These are phyloP conservation scores for Aquilaria agallochum DNA, from an alignment of 441 rosid species.

Conservation along the genomic window DNA sequence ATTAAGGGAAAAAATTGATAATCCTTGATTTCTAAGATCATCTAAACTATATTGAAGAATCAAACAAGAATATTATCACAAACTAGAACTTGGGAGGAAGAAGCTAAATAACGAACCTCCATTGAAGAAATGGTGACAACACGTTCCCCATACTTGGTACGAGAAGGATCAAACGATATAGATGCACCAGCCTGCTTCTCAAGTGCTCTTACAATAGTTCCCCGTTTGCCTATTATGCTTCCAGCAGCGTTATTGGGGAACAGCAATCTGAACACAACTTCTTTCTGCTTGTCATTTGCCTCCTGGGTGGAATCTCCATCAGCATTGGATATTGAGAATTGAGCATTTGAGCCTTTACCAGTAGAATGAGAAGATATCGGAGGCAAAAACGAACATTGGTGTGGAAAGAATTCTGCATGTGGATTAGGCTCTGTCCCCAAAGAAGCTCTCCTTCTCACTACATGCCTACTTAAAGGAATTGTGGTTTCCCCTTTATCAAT, in stretches of 20 bases:
- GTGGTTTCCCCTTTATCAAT: constrained; percentile 14
- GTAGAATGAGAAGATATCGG: constrained; percentile 14
- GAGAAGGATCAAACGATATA: constrained; percentile 35
- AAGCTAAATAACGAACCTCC: constrained; percentile 38
- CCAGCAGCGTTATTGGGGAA: constrained; percentile 47
- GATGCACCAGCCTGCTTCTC: constrained; percentile 61
- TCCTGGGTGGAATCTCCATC: constrained; percentile 18
- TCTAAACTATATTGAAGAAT: too few relatives aligned
- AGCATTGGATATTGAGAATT: constrained; percentile 18
- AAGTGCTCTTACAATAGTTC: constrained; percentile 48
- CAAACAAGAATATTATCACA: not conserved
- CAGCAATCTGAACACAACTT: constrained; percentile 51
- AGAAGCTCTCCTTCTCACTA: constrained; percentile 26
- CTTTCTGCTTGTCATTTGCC: constrained; percentile 12
- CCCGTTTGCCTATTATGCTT: constrained; percentile 58
- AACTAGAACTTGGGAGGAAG: not conserved
- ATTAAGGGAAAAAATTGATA: too few relatives aligned
- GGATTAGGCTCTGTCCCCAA: constrained; percentile 29
- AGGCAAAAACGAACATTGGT: constrained; percentile 35
- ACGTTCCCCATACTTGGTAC: constrained; percentile 30
- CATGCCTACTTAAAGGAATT: constrained; percentile 18
- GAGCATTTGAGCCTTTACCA: constrained; percentile 13
- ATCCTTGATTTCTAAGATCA: too few relatives aligned
- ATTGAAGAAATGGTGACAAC: constrained; percentile 53
- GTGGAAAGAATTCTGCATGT: constrained; percentile 45